Evolutionary conservation across 345 rosid species (phyloP), one percentile per base, ranked within the genome.

Genomic region (Eucalyptus cloeziana): DNA sequence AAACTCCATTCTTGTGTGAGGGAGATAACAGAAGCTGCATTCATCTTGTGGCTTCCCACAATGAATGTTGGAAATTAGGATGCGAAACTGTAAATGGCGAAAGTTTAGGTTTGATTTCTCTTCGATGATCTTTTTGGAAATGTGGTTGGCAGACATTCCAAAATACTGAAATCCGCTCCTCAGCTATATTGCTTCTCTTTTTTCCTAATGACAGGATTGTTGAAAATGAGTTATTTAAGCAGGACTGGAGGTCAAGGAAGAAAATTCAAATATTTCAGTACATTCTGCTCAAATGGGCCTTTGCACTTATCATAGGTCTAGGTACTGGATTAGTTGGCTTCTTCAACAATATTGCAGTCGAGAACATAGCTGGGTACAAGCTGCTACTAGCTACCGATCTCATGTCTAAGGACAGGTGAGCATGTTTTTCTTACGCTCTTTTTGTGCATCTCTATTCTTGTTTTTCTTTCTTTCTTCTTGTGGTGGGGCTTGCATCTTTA

Each of bases 351-450:
- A 89, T 92, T 21, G 91, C 93, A 13, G 93, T 92, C 2, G 94
- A 94, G 89, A 92, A 93, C 87, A 92, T 90, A 58, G 86, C 95
- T 33, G 95, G 95, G 37, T 91, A 87, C 91, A 94, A 94, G 93
- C 86, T 93, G 37, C 90, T 94, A 21, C 86, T 90, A 16, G 92
- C 91, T 17, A 89, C 87, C 10, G 52, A 91, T 56, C 91, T 94
- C 87, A 89, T 94, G 92, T 33, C 51, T 44, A 10, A 89, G 31
- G 56, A 89, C 5, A 86, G 87, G 95, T 94, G 56, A 91, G 93
- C 86, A 43, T 87, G 16, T 67, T 51, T 86, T 90, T 16, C 60
- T 15, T 33, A 16, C 1, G 25, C 54, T 87, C 13, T 47, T 21
- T 89, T 5, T 31, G 69, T 85, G n/a, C 80, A 58, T 76, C 47